These are phyloP conservation scores for Escovopsis sp. DNA, from an alignment of 2,329 filamentous ascomycete species.

Conservation along the genomic window DNA sequence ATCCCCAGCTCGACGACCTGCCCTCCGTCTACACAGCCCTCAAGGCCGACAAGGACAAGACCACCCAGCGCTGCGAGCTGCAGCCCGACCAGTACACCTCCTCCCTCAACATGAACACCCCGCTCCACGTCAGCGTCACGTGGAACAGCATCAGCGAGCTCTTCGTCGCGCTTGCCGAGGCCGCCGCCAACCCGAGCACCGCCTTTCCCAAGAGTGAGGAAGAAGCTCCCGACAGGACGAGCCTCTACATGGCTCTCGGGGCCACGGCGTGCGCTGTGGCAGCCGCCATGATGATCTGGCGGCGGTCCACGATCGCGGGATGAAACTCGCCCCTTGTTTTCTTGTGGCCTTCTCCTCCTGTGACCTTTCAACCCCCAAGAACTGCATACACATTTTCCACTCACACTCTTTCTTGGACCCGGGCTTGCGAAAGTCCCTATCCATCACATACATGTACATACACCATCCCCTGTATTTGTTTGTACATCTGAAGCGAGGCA, in stretches of 20 bases:
- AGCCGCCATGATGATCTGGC: constrained; percentile 51
- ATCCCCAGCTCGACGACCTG: constrained; percentile 73
- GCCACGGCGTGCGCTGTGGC: constrained; percentile 51
- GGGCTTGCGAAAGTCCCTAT: too few relatives aligned
- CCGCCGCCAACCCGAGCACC: constrained; percentile 74
- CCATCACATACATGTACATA: too few relatives aligned
- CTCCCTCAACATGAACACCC: constrained; percentile 72
- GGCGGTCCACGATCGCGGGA: constrained; percentile 35
- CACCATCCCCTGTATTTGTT: too few relatives aligned
- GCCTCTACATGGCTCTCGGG: constrained; percentile 71
- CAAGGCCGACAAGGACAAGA: constrained; percentile 92
- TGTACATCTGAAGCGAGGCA: too few relatives aligned
- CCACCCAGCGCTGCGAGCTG: constrained; percentile 79
- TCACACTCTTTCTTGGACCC: too few relatives aligned
- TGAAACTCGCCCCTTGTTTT: too few relatives aligned
- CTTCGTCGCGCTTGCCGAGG: constrained; percentile 82
- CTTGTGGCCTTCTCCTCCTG: too few relatives aligned
- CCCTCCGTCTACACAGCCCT: constrained; percentile 85
- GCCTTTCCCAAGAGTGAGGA: constrained; percentile 86
- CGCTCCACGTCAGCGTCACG: constrained; percentile 84
- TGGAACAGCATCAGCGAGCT: constrained; percentile 91
- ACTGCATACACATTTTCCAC: too few relatives aligned
- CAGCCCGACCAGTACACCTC: constrained; percentile 89
- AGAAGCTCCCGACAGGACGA: constrained; percentile 67
- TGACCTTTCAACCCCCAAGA: too few relatives aligned